Evolutionary conservation across 352 stramenopile species (phyloP).

Genomic region (Pythium apleroticum): DNA sequence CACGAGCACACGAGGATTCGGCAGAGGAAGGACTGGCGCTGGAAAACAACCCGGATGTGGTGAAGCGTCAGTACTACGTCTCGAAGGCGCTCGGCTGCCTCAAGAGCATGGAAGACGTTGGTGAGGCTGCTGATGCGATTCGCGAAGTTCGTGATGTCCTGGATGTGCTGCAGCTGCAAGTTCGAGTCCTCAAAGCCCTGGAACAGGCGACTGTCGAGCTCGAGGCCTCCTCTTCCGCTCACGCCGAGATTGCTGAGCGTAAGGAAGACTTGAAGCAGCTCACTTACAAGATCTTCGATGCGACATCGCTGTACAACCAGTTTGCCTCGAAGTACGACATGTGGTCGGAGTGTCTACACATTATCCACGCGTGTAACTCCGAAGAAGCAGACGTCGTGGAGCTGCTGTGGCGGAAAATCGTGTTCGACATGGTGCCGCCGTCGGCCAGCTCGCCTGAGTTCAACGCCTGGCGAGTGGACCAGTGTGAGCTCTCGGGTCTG

Average conservation of each 20-base stretch:
- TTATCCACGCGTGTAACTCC: conserved; percentile 84
- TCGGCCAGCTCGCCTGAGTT: conserved; percentile 66
- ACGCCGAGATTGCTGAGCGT: conserved; percentile 50
- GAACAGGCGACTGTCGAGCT: conserved; percentile 69
- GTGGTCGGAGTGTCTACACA: conserved; percentile 85
- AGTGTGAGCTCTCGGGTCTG: conserved; percentile 65
- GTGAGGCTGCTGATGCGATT: conserved; percentile 67
- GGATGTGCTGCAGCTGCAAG: conserved; percentile 79
- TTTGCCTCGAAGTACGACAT: conserved; percentile 86
- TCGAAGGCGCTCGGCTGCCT: conserved; percentile 75
- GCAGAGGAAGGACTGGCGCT: conserved; percentile 47
- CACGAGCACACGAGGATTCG: conserved; percentile 48
- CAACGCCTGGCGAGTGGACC: conserved; percentile 68
- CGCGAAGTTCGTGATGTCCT: conserved; percentile 80
- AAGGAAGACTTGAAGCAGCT: conserved; percentile 66
- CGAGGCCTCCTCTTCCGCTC: conserved; percentile 41
- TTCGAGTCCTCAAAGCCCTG: conserved; percentile 77
- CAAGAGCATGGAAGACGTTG: conserved; percentile 76
- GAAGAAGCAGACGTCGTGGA: conserved; percentile 73
- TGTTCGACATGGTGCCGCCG: conserved; percentile 66
- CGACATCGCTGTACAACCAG: conserved; percentile 83
- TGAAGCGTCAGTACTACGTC: conserved; percentile 83
- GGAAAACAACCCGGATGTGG: conserved; percentile 64
- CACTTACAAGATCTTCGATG: conserved; percentile 77
- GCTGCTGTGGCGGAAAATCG: conserved; percentile 71